These are phyloP conservation scores for Phytophthora hibernalis DNA, from an alignment of 352 stramenopile species.

Conservation along the genomic window DNA sequence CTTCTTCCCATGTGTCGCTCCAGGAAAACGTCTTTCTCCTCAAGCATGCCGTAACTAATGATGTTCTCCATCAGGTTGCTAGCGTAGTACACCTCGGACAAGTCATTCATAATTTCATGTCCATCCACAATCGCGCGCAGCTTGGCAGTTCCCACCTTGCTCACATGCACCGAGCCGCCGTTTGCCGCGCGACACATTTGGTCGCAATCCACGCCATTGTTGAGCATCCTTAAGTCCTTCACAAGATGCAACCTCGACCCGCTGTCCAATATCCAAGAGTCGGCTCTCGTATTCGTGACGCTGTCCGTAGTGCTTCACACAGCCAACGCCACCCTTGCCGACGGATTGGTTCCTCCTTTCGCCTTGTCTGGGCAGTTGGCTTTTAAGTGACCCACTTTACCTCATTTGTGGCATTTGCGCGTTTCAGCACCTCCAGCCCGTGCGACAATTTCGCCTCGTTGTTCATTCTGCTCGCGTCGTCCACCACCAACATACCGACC, in stretches of 20 bases:
- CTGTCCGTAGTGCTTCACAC: background rate
- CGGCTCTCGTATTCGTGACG: background rate
- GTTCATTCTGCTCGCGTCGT: background rate
- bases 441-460: background rate
- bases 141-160: background rate
- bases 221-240: slow-evolving; percentile 5
- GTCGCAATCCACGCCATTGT: slow-evolving; percentile 3
- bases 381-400: background rate
- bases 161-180: background rate
- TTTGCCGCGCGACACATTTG: slow-evolving; percentile 4
- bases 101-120: background rate
- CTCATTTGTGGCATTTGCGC: slow-evolving; percentile 8
- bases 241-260: slow-evolving; percentile 20
- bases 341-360: background rate
- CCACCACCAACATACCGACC: background rate
- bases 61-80: slow-evolving; percentile 4
- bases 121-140: slow-evolving; percentile 4
- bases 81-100: slow-evolving; percentile 10
- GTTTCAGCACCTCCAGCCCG: background rate
- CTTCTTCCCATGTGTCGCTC: background rate
- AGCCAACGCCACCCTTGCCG: slow-evolving; percentile 2
- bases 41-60: background rate
- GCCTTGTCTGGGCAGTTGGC: background rate
- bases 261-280: slow-evolving; percentile 22
- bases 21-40: background rate